These are phyloP conservation scores for Fusarium hainanense DNA, from an alignment of 2,329 filamentous ascomycete species.

Conservation along the genomic window DNA sequence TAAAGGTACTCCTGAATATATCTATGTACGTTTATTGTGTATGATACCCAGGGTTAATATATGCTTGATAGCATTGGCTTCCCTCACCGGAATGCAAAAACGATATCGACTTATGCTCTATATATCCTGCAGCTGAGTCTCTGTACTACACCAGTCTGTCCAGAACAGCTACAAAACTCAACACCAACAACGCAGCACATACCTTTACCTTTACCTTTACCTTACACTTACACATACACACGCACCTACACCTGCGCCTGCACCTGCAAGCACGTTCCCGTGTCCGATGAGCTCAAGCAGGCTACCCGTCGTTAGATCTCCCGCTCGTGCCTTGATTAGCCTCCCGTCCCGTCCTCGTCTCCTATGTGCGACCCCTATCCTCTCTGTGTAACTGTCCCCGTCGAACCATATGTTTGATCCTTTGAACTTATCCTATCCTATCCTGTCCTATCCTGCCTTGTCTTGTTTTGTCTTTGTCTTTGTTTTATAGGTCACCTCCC, in stretches of 20 bases:
- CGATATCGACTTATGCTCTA: not conserved
- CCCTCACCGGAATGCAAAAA: not conserved
- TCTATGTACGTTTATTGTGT: not conserved
- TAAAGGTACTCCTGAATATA: not conserved
- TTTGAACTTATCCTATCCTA: not conserved
- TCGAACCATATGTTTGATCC: constrained; percentile 1
- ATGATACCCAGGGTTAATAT: not conserved
- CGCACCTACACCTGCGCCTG: constrained; percentile 12
- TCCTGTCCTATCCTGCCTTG: not conserved
- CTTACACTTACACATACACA: constrained; percentile 16
- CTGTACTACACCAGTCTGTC: constrained; percentile 7
- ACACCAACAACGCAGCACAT: constrained; percentile 26
- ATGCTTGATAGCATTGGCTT: not conserved
- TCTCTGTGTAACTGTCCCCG: constrained; percentile 11
- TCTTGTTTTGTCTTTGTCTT: not conserved
- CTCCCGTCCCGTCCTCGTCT: constrained; percentile 28
- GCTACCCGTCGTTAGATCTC: constrained; percentile 46
- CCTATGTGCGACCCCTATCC: constrained; percentile 13
- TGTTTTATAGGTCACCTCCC: constrained; percentile 13
- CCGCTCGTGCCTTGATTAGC: constrained; percentile 28
- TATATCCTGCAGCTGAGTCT: not conserved
- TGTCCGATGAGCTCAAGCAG: constrained; percentile 47
- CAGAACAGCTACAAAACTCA: not conserved
- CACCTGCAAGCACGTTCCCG: constrained; percentile 43
- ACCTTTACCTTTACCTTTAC: not conserved